Evolutionary conservation across 768 basidiomycete genomes (phyloP).

Genomic region (Naganishia randhawae): DNA sequence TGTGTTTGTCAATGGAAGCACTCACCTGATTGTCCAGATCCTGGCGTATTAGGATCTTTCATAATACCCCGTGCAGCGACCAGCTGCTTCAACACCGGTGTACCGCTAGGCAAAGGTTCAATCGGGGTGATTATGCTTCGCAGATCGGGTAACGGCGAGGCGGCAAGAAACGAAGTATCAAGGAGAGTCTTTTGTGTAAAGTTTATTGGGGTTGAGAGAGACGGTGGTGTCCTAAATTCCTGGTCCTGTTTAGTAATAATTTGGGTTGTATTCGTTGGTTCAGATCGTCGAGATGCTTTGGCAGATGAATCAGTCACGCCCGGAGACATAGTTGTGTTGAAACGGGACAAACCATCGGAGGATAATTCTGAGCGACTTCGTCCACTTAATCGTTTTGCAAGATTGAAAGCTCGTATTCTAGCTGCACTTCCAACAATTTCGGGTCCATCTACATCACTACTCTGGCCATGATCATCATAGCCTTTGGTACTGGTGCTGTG

Average conservation of each 20-base stretch:
- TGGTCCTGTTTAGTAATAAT: background rate
- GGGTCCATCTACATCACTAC: background rate
- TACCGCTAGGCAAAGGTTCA: background rate
- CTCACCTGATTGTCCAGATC: constrained; percentile 18
- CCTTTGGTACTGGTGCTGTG: background rate
- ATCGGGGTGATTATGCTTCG: background rate
- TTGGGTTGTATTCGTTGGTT: background rate
- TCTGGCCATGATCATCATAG: background rate
- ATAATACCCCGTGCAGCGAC: background rate
- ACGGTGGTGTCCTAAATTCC: background rate
- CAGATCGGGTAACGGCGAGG: background rate
- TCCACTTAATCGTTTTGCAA: background rate
- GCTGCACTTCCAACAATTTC: background rate
- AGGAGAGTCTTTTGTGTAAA: background rate
- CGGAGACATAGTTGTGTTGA: background rate
- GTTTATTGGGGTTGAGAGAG: too few relatives aligned
- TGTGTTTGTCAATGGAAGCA: background rate
- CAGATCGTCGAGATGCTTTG: background rate
- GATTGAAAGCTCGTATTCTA: background rate
- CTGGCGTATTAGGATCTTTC: constrained; percentile 4
- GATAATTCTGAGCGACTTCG: background rate
- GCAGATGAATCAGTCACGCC: background rate
- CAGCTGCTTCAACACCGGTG: background rate
- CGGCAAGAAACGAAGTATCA: background rate
- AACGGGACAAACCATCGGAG: background rate